Evolutionary conservation across 208 protist species (phyloP), one percentile per base, ranked within the genome.

Genomic region (Acanthamoeba quina): DNA sequence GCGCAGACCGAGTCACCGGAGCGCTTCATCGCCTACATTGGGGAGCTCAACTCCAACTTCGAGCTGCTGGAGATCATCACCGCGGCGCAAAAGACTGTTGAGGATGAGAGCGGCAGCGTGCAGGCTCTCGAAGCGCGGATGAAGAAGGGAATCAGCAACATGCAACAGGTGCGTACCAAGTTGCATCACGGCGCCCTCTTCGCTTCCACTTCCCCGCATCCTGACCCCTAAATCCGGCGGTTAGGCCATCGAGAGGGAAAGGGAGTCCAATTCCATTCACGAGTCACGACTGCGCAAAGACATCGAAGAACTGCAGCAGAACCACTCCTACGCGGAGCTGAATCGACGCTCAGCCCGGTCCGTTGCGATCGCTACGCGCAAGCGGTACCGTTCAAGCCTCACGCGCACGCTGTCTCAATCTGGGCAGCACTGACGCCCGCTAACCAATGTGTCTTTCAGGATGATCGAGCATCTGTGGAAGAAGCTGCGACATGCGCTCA

Each of bases 381-480:
- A 82, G 74, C 13, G 44, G 74, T 82, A 82, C 47, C 47, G 47
- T 15, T 49, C 47, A 15, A 11, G 47, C 47, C 62, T 15, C 62
- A 49, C 47, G 47, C 9, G 47, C 62, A 15, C 29, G 17, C n/a
- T 17, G 62, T 64, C 17, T n/a, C 24, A 64, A 68, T 68, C n/a
- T 15, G n/a, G 9, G 21, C 62, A 7, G 21, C 60, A 31, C 21
- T 68, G 62, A 31, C 62, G 41, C n/a, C 10, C 26, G 5, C 70
- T 76, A 17, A 78, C 31, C 10, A 3, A 0, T 21, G 11, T 5
- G 17, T 9, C 0, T 47, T 10, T 7, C 24, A 90, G 82, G n/a
- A 70, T 90, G 82, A 90, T 90, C 41, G 82, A 90, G 54, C 49
- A 68, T 24, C 26, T 70, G 58, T 90, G 82, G 82, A 90, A 90